A percentile compares a stretch with the other conserved stretches of the same genome.
These are phyloP conservation scores for Clathrospora elynae DNA, from an alignment of 2,329 filamentous ascomycete genomes.

Conservation along the genomic window DNA sequence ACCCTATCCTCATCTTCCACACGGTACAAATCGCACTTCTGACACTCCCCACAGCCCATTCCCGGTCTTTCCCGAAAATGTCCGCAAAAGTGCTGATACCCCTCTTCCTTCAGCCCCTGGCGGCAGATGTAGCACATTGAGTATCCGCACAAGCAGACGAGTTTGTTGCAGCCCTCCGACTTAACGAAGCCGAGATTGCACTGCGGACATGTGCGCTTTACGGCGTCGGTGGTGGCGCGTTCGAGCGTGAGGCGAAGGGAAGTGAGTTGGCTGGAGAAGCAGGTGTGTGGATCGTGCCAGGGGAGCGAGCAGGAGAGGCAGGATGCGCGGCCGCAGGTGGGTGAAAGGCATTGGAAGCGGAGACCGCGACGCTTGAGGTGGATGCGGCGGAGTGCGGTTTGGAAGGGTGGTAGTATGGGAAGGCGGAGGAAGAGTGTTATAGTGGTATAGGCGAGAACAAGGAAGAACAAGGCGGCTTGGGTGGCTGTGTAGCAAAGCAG, in stretches of 20 bases:
- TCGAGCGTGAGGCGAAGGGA: constrained; percentile 86
- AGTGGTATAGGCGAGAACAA: constrained; percentile 48
- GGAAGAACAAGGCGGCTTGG: constrained; percentile 61
- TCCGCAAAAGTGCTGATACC: constrained; percentile 94
- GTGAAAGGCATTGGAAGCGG: constrained; percentile 76
- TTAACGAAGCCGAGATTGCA: constrained; percentile 95
- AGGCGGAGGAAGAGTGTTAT: constrained; percentile 29
- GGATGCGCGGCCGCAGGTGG: constrained; percentile 69
- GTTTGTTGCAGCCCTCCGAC: constrained; percentile 91
- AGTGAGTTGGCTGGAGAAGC: constrained; percentile 77
- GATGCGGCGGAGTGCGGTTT: constrained; percentile 67
- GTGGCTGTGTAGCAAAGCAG: constrained; percentile 49
- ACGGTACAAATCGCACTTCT: constrained; percentile 58
- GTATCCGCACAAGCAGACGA: constrained; percentile 94
- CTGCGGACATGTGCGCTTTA: constrained; percentile 92
- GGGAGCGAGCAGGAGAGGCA: constrained; percentile 81
- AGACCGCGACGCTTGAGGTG: constrained; percentile 73
- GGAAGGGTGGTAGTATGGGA: constrained; percentile 53
- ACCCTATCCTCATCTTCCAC: constrained; percentile 55
- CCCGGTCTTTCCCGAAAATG: constrained; percentile 87
- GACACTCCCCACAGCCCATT: constrained; percentile 75
- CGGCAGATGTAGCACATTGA: constrained; percentile 98
- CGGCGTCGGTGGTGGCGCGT: constrained; percentile 87
- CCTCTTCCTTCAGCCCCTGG: constrained; percentile 63
- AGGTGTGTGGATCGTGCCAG: constrained; percentile 88